Percentiles rank a stretch among this genome's conserved stretches.
Conservation (phyloP, 2,329 filamentous ascomycete species). For the Apiospora sp. region DNA sequence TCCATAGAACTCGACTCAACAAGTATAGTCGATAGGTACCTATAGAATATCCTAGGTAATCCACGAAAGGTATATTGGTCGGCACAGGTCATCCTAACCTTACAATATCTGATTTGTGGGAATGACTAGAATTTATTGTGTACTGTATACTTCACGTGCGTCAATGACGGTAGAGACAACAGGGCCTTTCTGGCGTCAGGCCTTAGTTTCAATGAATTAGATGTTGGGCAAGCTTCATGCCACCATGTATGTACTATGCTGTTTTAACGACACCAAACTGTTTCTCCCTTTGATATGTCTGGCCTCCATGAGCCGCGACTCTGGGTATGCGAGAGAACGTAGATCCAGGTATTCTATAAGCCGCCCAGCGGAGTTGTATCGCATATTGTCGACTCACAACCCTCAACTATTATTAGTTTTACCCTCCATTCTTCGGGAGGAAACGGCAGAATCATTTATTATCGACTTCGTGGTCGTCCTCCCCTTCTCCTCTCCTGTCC, state of each 20-base stretch:
- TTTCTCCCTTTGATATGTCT: background rate
- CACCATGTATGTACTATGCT: slow-evolving; percentile 5
- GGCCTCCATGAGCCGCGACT: background rate
- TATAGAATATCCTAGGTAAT: background rate
- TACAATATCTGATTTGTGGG: background rate
- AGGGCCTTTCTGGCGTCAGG: background rate
- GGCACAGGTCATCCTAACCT: background rate
- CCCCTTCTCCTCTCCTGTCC: background rate
- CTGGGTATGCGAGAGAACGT: slow-evolving; percentile 7
- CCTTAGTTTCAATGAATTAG: background rate
- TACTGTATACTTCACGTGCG: background rate
- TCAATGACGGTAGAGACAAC: background rate
- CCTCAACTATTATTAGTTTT: background rate
- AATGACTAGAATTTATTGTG: background rate
- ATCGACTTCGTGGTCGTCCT: background rate
- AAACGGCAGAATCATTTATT: background rate
- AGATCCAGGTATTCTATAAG: slow-evolving; percentile 4
- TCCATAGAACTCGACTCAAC: background rate
- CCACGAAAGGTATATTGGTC: background rate
- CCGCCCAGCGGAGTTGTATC: background rate
- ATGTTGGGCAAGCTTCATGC: background rate
- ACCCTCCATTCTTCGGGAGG: background rate
- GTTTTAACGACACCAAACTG: slow-evolving; percentile 1
- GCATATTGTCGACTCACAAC: background rate
- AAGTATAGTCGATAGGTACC: background rate